phyloP scores from a whole-genome alignment of 306 rosid species.

The Malus domestica region DNA sequence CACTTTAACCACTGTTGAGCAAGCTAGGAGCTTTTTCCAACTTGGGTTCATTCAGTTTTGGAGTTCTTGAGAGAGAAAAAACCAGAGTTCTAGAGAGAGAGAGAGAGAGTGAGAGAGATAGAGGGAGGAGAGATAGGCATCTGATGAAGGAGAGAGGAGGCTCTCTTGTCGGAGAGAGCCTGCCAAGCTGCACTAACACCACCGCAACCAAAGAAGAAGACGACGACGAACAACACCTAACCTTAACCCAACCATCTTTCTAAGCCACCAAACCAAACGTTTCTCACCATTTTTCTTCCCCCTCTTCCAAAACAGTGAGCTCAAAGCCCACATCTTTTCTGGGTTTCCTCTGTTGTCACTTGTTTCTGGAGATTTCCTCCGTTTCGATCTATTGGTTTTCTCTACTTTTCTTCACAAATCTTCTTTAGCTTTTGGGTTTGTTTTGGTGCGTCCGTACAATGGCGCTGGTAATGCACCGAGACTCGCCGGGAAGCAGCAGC shows the following conservation, averaged over 20 bases:
- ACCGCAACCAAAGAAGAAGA: slow-evolving; percentile 25
- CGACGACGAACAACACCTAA: slow-evolving; percentile 32
- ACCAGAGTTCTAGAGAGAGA: not conserved
- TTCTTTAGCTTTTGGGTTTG: not conserved
- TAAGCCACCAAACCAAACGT: not conserved
- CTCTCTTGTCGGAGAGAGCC: slow-evolving; percentile 97
- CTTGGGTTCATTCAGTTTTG: slow-evolving; percentile 1
- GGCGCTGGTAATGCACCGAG: slow-evolving; percentile 77
- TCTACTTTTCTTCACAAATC: not conserved
- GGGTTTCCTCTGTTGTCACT: not conserved
- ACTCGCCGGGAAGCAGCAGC: slow-evolving; percentile 23
- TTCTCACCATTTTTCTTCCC: not conserved
- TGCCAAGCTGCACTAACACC: slow-evolving; percentile 26
- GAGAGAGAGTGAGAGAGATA: not conserved
- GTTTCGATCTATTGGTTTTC: slow-evolving; percentile 2
- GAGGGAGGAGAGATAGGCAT: slow-evolving; percentile 5
- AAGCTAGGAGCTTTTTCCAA: slow-evolving; percentile 2
- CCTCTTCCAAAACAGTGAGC: slow-evolving; percentile 1
- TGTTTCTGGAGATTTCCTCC: not conserved
- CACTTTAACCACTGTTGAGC: slow-evolving; percentile 2
- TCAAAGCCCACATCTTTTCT: not conserved
- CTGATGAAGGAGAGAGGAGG: slow-evolving; percentile 91
- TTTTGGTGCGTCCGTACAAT: slow-evolving; percentile 8
- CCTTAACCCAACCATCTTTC: not conserved
- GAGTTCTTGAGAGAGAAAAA: not conserved